Evolutionary conservation across 208 protist genomes (phyloP).

Genomic region (Trypanosoma avium): DNA sequence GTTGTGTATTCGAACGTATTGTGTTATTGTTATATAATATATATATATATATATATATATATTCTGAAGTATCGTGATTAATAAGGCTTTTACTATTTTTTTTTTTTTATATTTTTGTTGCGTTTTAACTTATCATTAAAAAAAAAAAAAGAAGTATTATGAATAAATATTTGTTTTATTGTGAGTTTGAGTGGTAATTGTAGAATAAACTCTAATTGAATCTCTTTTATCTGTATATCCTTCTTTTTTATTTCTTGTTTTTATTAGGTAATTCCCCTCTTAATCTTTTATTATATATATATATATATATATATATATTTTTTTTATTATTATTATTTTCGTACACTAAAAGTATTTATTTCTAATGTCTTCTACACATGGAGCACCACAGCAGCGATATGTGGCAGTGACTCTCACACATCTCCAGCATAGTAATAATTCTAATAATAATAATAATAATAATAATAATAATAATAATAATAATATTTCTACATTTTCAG

Average conservation of each 20-base stretch:
- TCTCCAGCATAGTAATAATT: neutral
- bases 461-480: neutral
- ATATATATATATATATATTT: neutral
- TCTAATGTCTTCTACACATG: too few species aligned
- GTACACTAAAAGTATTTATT: neutral
- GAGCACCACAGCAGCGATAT: constrained; percentile 21
- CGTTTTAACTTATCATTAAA: neutral
- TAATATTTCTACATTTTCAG: neutral
- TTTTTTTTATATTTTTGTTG: constrained; percentile 14
- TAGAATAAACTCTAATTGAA: neutral
- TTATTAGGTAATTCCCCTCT: neutral
- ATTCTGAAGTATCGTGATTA: neutral
- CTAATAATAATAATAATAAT: neutral
- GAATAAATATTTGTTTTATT: neutral
- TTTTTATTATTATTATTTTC: neutral
- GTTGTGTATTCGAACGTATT: neutral
- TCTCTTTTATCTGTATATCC: neutral
- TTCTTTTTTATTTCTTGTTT: neutral
- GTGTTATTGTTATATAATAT: too few species aligned
- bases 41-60: neutral
- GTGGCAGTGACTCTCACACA: constrained; percentile 21
- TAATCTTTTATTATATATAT: neutral
- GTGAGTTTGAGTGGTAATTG: neutral
- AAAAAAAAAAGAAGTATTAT: neutral
- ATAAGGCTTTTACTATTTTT: neutral